These are phyloP conservation scores for Auricularia sp. DNA, from an alignment of 768 basidiomycete genomes.

Conservation along the genomic window DNA sequence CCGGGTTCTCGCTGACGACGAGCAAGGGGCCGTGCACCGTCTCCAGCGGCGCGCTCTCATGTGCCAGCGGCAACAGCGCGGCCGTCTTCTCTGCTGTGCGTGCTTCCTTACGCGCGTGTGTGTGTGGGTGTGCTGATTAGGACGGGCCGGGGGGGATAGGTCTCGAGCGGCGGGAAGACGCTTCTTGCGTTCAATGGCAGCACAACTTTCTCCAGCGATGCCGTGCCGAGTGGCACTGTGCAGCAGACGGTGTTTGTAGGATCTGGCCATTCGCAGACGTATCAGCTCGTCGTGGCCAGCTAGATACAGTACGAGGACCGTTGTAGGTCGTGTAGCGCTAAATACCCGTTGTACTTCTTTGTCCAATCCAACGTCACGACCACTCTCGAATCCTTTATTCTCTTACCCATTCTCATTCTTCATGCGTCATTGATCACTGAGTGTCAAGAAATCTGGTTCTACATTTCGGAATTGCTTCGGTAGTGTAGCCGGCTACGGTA, in stretches of 20 bases:
- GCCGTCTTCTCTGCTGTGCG: slow-evolving; percentile 45
- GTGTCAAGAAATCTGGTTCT: no score
- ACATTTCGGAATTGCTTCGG: no score
- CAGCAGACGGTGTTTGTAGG: slow-evolving; percentile 26
- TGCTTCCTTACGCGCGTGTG: not conserved
- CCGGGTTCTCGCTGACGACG: slow-evolving; percentile 46
- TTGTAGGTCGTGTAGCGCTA: no score
- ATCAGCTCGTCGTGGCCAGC: not conserved
- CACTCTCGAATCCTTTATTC: no score
- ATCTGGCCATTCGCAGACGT: not conserved
- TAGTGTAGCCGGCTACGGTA: no score
- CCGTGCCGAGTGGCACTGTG: slow-evolving; percentile 38
- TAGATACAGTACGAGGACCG: not conserved
- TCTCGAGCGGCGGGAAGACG: slow-evolving; percentile 35
- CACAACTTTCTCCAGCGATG: slow-evolving; percentile 40
- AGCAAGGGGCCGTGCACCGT: slow-evolving; percentile 51
- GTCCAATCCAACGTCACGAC: no score
- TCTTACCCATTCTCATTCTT: no score
- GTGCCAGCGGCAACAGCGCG: slow-evolving; percentile 35
- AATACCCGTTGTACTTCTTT: no score
- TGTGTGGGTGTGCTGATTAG: no score
- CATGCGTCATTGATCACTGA: no score
- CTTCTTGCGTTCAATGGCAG: slow-evolving; percentile 42
- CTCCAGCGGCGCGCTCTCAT: slow-evolving; percentile 33
- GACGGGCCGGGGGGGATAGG: slow-evolving; percentile 20